These are phyloP conservation scores for Ceratocystis albifundus DNA, from an alignment of 2,329 filamentous ascomycete genomes.

Conservation along the genomic window DNA sequence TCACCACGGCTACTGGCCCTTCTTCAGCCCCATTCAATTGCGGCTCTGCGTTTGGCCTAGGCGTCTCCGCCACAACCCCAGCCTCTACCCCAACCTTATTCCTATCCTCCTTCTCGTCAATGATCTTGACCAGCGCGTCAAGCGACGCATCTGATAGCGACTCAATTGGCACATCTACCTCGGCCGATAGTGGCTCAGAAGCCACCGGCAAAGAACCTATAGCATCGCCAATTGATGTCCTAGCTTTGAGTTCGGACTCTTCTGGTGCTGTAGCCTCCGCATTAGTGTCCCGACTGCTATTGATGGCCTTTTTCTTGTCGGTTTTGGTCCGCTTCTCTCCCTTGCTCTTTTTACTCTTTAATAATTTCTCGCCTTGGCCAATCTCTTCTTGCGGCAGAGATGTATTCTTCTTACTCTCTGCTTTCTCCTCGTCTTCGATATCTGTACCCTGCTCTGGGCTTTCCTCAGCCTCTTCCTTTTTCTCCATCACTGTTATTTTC, in stretches of 20 bases:
- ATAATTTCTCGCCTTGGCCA: neutral
- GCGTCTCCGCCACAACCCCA: neutral
- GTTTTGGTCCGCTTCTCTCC: neutral
- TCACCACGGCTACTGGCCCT: neutral
- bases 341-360: constrained; percentile 1
- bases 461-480: neutral
- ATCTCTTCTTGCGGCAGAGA: neutral
- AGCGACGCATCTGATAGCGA: constrained; percentile 10
- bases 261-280: neutral
- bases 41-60: neutral
- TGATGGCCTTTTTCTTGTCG: neutral
- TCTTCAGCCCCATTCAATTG: neutral
- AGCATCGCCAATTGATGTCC: neutral
- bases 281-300: neutral
- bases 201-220: neutral
- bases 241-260: neutral
- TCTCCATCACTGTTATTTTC: constrained; percentile 26
- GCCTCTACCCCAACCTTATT: neutral
- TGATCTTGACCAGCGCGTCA: constrained; percentile 3
- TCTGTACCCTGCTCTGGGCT: neutral
- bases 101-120: constrained; percentile 2
- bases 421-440: neutral
- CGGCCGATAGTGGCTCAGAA: neutral
- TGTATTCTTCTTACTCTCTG: neutral
- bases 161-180: neutral